Base-by-base conservation (phyloP, 495 filamentous ascomycete genomes). In the Annulohypoxylon bovei region DNA sequence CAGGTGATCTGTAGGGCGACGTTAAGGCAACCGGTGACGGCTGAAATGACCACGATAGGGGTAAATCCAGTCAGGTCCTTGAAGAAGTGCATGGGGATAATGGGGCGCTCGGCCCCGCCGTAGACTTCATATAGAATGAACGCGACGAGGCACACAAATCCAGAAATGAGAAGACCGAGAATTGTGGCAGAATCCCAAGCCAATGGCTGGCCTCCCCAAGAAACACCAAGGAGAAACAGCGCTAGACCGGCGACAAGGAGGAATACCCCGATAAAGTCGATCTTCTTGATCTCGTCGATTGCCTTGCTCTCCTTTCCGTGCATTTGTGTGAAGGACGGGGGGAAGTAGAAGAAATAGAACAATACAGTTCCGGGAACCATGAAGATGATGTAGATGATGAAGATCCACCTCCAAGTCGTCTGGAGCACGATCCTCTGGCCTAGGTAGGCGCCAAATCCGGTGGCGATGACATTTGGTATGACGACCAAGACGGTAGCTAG, bases 201-300 rank as follows among this genome's bases (percentile, higher is more conserved):
- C 71, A 85, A 83, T 0, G 71, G 63, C 6, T 60, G 68, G 0
- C 82, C 82, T n/a, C 82, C 84, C 84, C 84, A 85, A 20, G 77
- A 76, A n/a, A 87, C 73, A 18, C 83, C 83, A 4, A 84, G 68
- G 16, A 84, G 69, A 46, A 86, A 74, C 28, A 84, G 72, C 23
- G 79, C 66, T 1, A 82, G 58, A 18, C 82, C 82, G 27, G 67
- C 69, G 14, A 77, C 70, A 62, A 77, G 84, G 0, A 70, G 46
- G 53, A 70, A 70, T n/a, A 71, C 67, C 16, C 71, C 74, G 47
- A 80, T 39, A 62, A 76, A 85, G 71, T 86, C 83, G 4, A 86
- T 74, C n/a, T 76, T 69, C 57, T 78, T 78, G 27, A 82, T 12
- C 42, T 61, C 61, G 14, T 77, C 58, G 28, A 66, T 37, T 16